phyloP scores from a whole-genome alignment of 1,284 basidiomycete genomes.

The Fomitopsis betulina region DNA sequence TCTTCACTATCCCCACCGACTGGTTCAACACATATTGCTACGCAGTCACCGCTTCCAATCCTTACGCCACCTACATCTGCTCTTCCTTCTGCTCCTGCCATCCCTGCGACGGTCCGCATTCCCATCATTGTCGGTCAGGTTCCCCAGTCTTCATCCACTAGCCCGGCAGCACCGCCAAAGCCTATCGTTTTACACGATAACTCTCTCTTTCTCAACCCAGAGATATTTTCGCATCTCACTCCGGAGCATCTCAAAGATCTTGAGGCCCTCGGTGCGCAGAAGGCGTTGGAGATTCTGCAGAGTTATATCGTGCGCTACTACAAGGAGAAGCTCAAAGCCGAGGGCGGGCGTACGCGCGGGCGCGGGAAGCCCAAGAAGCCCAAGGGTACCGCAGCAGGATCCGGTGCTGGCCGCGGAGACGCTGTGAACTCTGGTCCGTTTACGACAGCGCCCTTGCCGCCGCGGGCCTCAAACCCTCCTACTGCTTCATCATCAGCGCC shows the following conservation, averaged over 20 bases:
- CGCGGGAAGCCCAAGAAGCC: conserved; percentile 24
- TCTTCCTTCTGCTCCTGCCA: conserved; percentile 19
- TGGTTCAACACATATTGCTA: background rate
- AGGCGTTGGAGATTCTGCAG: conserved; percentile 79
- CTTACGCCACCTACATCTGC: conserved; percentile 14
- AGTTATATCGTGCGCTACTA: conserved; percentile 81
- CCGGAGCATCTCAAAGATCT: conserved; percentile 71
- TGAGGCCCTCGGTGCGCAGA: conserved; percentile 78
- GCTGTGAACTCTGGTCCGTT: conserved; percentile 27
- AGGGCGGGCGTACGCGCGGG: conserved; percentile 43
- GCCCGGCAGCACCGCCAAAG: conserved; percentile 40
- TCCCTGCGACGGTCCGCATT: conserved; percentile 39
- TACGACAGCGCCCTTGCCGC: conserved; percentile 34
- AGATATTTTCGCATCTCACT: conserved; percentile 78
- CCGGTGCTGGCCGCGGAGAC: conserved; percentile 9
- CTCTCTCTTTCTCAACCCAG: conserved; percentile 79
- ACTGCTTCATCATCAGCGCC: conserved; percentile 4
- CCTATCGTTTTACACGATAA: conserved; percentile 85
- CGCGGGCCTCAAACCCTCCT: conserved; percentile 11
- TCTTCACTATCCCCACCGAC: conserved; percentile 8
- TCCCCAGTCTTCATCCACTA: conserved; percentile 21
- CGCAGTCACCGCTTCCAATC: background rate
- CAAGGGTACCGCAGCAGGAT: conserved; percentile 6
- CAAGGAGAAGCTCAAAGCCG: conserved; percentile 66
- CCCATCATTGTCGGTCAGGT: conserved; percentile 54